Evolutionary conservation across 495 filamentous ascomycete species (phyloP), one percentile per base, ranked within the genome.

Genomic region (Daldinia grandis): DNA sequence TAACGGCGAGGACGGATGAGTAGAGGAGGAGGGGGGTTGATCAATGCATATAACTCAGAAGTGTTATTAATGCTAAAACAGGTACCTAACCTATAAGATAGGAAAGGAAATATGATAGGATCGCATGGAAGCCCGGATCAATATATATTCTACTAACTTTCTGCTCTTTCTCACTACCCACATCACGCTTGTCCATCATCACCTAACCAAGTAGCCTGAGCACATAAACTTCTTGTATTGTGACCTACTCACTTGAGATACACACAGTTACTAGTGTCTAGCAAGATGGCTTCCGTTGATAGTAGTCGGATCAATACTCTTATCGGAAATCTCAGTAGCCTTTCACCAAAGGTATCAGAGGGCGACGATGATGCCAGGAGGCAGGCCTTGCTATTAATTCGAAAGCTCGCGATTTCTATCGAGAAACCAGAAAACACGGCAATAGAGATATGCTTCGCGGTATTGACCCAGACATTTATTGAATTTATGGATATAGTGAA

Each of bases 381-480:
- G 19, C 62, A 76, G 25, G 74, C 74, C 14, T 14, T 71, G 5
- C 38, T 42, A 28, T 25, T 75, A 21, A 74, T 62, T 8, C 53
- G 40, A 38, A 24, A 64, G 37, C 49, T 76, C 9, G 59, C 64
- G 3, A 27, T 59, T 9, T 25, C 28, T 2, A 69, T 76, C 12
- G 72, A 76, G 37, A 14, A 69, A 27, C 74, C 74, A n/a, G 55
- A 59, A 62, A 58, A 73, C 24, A 30, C 19, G 28, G 72, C 74
- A 1, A 44, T 73, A 5, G 49, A 65, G 5, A 27, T 76, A 21
- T 50, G 50, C 0, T 71, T 62, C 58, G 40, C 66, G 25, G 74
- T 76, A 75, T 12, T 44, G n/a, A 24, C 30, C 25, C 27, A 19
- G 17, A 28, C 3, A 2, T 5, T 28, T 17, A 9, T 15, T 27